Percentiles rank a stretch among this genome's conserved stretches.
These are phyloP conservation scores for Dioscorea dumetorum DNA, from an alignment of 106 monocot genomes.

Conservation along the genomic window DNA sequence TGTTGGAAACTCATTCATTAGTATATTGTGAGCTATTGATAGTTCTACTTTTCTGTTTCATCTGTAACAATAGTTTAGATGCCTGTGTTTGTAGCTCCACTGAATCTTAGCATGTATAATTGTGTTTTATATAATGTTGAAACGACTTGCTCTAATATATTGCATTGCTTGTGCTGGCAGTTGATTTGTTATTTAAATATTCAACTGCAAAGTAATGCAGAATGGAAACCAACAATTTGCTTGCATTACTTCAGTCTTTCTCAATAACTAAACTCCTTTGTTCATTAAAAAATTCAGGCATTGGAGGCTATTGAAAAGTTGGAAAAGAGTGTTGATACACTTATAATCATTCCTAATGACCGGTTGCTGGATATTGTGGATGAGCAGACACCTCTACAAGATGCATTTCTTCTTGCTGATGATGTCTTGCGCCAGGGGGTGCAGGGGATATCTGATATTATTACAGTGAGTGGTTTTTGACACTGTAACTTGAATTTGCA, in stretches of 20 bases:
- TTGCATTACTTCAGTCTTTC: neutral
- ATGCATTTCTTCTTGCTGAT: constrained; percentile 95
- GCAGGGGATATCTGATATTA: constrained; percentile 97
- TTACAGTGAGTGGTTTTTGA: constrained; percentile 49
- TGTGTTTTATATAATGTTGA: too few species aligned
- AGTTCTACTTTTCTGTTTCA: too few species aligned
- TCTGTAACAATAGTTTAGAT: too few species aligned
- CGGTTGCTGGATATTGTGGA: constrained; percentile 82
- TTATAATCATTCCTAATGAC: constrained; percentile 98
- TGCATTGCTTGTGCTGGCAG: too few species aligned
- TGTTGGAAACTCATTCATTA: too few species aligned
- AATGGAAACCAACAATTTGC: too few species aligned
- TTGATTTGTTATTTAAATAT: too few species aligned
- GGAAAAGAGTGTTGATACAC: constrained; percentile 90
- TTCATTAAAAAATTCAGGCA: constrained; percentile 56
- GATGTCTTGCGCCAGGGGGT: constrained; percentile 98
- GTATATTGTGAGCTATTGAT: too few species aligned
- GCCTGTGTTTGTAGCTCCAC: too few species aligned
- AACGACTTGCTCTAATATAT: too few species aligned
- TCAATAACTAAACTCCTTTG: neutral
- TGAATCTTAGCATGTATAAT: too few species aligned
- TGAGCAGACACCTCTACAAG: constrained; percentile 94
- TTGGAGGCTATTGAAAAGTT: constrained; percentile 91
- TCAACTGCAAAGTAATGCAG: too few species aligned
- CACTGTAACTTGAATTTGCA: neutral